A percentile compares a stretch with the other conserved stretches of the same genome.
Conservation (phyloP, 192 early-diverging fungal genomes). For the Dispira simplex region DNA sequence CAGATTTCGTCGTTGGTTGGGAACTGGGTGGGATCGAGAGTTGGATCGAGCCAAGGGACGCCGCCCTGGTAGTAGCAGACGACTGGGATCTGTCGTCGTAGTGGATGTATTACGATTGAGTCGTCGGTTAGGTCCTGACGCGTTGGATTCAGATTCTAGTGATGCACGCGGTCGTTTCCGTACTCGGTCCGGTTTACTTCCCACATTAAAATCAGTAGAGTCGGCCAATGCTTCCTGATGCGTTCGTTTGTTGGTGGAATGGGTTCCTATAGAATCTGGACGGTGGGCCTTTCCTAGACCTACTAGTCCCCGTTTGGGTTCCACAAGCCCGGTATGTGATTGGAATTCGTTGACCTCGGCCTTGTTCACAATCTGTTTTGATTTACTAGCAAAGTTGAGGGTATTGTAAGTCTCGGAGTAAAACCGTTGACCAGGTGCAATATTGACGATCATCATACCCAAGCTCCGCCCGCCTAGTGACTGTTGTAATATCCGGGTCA, state of each 20-base stretch:
- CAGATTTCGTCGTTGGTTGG: conserved; percentile 8
- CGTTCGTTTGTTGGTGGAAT: conserved; percentile 16
- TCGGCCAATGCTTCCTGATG: conserved; percentile 22
- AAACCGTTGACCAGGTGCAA: conserved; percentile 34
- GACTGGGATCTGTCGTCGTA: not conserved
- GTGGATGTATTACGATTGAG: not conserved
- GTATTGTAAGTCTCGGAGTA: conserved; percentile 38
- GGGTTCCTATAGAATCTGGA: not conserved
- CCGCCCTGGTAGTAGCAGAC: not conserved
- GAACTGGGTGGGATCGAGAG: not conserved
- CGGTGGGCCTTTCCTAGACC: conserved; percentile 16
- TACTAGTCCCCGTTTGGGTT: conserved; percentile 3
- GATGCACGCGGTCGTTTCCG: conserved; percentile 1
- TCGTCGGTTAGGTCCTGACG: too few relatives aligned
- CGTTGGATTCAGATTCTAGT: not conserved
- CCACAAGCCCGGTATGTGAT: not conserved
- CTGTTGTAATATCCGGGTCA: conserved; percentile 50
- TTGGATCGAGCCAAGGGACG: not conserved
- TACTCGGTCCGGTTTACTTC: not conserved
- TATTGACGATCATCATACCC: conserved; percentile 53
- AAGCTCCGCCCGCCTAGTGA: conserved; percentile 41
- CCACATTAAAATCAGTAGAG: not conserved
- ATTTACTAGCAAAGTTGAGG: conserved; percentile 45
- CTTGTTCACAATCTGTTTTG: conserved; percentile 42
- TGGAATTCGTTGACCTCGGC: conserved; percentile 14